These are phyloP conservation scores for Inga laurina DNA, from an alignment of 306 rosid species.

Conservation along the genomic window DNA sequence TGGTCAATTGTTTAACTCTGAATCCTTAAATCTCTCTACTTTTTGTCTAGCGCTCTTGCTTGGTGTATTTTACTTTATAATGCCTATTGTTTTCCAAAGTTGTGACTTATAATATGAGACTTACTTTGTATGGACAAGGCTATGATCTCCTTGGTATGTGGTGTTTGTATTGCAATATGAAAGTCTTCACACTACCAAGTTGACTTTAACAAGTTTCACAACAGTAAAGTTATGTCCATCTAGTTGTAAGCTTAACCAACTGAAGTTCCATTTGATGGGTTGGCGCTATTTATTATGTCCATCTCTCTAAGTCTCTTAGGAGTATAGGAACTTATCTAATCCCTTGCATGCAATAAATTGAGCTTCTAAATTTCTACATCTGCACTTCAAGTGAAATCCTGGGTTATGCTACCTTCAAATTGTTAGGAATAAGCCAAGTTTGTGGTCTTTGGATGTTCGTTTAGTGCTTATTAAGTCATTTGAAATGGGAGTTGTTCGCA, in stretches of 20 bases:
- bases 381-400: background rate
- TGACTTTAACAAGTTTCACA: background rate
- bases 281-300: background rate
- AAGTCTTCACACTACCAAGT: background rate
- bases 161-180: background rate
- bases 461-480: background rate
- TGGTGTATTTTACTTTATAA: background rate
- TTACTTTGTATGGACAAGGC: background rate
- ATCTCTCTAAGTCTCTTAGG: background rate
- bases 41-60: background rate
- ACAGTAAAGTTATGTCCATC: background rate
- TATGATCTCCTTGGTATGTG: too few species aligned
- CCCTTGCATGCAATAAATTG: background rate
- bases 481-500: background rate
- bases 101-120: background rate
- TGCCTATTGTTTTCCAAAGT: background rate
- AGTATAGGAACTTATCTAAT: constrained; percentile 1
- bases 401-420: background rate
- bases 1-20: background rate
- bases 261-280: background rate
- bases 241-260: background rate
- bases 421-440: background rate
- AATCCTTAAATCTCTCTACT: background rate
- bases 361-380: background rate
- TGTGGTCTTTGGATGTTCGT: too few species aligned